A percentile compares a stretch with the other conserved stretches of the same genome.
Evolutionary conservation across 108 stramenopile species (phyloP).

Genomic region (Phaeodactylum tricornutum): DNA sequence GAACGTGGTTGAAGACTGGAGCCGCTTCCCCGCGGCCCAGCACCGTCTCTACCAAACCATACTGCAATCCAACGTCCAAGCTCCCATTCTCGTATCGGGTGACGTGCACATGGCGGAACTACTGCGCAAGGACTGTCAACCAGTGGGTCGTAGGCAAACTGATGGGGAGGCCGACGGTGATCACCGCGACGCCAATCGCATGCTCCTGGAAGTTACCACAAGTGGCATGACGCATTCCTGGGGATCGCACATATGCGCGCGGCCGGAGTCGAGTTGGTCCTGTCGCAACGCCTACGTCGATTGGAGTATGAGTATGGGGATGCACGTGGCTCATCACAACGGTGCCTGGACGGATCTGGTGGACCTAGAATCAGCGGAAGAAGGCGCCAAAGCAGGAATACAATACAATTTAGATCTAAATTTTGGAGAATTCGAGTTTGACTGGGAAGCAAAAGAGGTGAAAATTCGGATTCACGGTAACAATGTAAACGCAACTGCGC

Average conservation of each 20-base stretch:
- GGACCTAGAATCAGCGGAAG: not conserved
- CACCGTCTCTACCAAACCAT: conserved; percentile 57
- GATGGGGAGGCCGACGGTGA: not conserved
- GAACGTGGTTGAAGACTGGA: conserved; percentile 67
- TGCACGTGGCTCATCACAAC: conserved; percentile 35
- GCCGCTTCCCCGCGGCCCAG: conserved; percentile 38
- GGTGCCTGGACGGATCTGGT: conserved; percentile 25
- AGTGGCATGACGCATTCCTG: conserved; percentile 81
- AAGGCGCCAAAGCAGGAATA: conserved; percentile 18
- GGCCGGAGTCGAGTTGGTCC: conserved; percentile 15
- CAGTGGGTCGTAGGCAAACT: not conserved
- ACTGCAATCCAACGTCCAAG: conserved; percentile 38
- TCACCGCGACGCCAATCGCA: not conserved
- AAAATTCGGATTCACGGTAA: conserved; percentile 18
- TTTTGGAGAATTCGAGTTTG: conserved; percentile 75
- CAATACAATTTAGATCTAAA: conserved; percentile 62
- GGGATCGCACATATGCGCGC: conserved; percentile 35
- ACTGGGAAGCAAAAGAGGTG: conserved; percentile 30
- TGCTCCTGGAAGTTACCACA: conserved; percentile 65
- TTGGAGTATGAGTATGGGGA: not conserved
- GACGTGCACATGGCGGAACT: conserved; percentile 80
- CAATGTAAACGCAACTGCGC: conserved; percentile 9
- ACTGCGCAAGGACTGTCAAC: conserved; percentile 46
- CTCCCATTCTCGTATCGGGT: conserved; percentile 60
- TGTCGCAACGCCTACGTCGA: conserved; percentile 12